Conservation (phyloP, 2,329 filamentous ascomycete species). For the Diaporthe batatas region DNA sequence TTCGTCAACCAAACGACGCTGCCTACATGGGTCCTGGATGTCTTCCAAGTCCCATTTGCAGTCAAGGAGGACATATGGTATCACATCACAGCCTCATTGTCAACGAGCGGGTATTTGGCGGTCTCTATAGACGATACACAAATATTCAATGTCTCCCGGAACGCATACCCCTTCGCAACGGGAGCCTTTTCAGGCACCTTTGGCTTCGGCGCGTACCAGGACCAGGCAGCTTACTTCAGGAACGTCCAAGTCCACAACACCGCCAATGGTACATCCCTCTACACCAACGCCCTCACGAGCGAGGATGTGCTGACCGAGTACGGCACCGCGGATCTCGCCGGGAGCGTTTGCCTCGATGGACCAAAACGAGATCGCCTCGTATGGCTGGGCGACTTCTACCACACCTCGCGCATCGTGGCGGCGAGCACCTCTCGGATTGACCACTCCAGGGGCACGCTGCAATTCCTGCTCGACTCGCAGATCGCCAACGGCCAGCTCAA, state of each 20-base stretch:
- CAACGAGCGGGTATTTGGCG: constrained; percentile 45
- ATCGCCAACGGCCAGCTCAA: constrained; percentile 18
- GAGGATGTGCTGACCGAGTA: constrained; percentile 53
- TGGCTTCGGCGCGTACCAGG: constrained; percentile 58
- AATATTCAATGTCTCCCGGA: constrained; percentile 43
- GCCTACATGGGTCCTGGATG: constrained; percentile 45
- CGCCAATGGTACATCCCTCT: constrained; percentile 50
- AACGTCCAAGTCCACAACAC: constrained; percentile 50
- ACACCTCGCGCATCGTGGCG: constrained; percentile 55
- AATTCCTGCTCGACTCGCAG: constrained; percentile 46
- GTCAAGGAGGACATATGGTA: constrained; percentile 55
- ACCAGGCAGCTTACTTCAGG: constrained; percentile 54
- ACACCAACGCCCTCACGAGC: constrained; percentile 50
- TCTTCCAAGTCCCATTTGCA: constrained; percentile 47
- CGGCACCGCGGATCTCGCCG: constrained; percentile 50
- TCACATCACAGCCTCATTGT: constrained; percentile 50
- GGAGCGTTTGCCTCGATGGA: constrained; percentile 57
- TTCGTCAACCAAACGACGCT: constrained; percentile 55
- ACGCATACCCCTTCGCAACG: constrained; percentile 34
- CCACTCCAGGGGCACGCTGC: constrained; percentile 52
- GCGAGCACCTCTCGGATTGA: constrained; percentile 54
- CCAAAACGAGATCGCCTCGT: constrained; percentile 57
- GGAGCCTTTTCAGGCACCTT: constrained; percentile 49
- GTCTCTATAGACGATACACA: constrained; percentile 49
- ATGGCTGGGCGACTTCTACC: constrained; percentile 59